Percentiles rank a stretch among this genome's conserved stretches.
Conservation (phyloP, 306 rosid genomes). For the Rosa persica region DNA sequence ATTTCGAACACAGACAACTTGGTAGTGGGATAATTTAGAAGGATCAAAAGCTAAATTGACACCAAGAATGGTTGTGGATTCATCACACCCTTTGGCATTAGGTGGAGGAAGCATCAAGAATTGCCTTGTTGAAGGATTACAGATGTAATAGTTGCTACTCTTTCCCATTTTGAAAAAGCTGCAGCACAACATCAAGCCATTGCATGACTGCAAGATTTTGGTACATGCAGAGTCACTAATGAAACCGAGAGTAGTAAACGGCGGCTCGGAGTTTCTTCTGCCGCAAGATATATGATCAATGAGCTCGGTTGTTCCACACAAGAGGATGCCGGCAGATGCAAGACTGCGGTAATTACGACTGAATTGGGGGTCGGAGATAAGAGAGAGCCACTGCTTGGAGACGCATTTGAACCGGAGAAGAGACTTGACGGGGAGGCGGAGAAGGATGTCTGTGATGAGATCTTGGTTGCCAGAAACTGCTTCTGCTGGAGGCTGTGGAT, state of each 20-base stretch:
- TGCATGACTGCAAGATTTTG: conserved; percentile 24
- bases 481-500: background rate
- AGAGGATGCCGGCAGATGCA: conserved; percentile 11
- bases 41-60: conserved; percentile 26
- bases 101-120: conserved; percentile 13
- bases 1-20: conserved; percentile 23
- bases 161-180: background rate
- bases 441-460: conserved; percentile 7
- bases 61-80: background rate
- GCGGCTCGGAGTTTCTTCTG: conserved; percentile 1
- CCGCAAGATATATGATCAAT: background rate
- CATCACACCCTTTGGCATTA: background rate
- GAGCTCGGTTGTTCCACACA: background rate
- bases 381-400: conserved; percentile 21
- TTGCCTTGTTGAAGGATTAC: conserved; percentile 25
- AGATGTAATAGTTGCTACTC: conserved; percentile 17
- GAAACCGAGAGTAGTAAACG: conserved; percentile 15
- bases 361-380: conserved; percentile 17
- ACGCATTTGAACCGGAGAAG: conserved; percentile 24
- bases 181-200: conserved; percentile 22
- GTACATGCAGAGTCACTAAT: conserved; percentile 9
- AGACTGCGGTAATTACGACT: background rate
- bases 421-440: conserved; percentile 16
- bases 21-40: conserved; percentile 24
- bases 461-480: conserved; percentile 9